phyloP scores from a whole-genome alignment of 768 basidiomycete genomes.

The Astraeus odoratus region DNA sequence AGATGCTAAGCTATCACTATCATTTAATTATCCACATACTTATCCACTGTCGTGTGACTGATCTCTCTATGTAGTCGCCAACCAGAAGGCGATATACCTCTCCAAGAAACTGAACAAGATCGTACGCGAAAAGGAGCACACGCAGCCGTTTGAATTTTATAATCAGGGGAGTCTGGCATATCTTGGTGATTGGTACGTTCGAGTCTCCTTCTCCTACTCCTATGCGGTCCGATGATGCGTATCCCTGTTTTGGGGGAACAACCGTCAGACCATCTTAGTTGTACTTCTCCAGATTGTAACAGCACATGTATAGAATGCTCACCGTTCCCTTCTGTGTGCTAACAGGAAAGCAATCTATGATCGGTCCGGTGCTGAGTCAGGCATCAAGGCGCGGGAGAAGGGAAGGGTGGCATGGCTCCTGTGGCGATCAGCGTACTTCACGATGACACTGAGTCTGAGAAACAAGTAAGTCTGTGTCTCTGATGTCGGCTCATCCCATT shows the following conservation, averaged over 20 bases:
- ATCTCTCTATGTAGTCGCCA: slow-evolving; percentile 46
- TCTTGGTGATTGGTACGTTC: slow-evolving; percentile 61
- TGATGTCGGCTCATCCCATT: not conserved
- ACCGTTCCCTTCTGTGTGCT: slow-evolving; percentile 4
- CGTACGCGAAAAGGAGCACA: slow-evolving; percentile 39
- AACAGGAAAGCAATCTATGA: slow-evolving; percentile 75
- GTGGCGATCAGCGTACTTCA: slow-evolving; percentile 79
- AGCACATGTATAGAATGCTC: no score
- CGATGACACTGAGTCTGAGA: slow-evolving; percentile 62
- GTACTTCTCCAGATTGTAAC: no score
- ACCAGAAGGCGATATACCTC: slow-evolving; percentile 68
- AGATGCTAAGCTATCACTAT: not conserved
- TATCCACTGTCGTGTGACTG: slow-evolving; percentile 3
- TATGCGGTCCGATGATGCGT: not conserved
- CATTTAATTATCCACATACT: not conserved
- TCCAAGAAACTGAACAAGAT: slow-evolving; percentile 60
- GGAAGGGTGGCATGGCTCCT: slow-evolving; percentile 71
- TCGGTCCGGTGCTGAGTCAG: slow-evolving; percentile 42
- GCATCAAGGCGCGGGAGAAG: slow-evolving; percentile 51
- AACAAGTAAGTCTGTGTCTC: slow-evolving; percentile 57
- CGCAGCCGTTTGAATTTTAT: slow-evolving; percentile 59
- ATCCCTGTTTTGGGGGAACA: no score
- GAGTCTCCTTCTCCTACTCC: not conserved
- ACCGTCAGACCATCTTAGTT: not conserved
- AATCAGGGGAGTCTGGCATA: slow-evolving; percentile 76